phyloP scores from a whole-genome alignment of 139 green algal genomes.

The Ulvella scutata region DNA sequence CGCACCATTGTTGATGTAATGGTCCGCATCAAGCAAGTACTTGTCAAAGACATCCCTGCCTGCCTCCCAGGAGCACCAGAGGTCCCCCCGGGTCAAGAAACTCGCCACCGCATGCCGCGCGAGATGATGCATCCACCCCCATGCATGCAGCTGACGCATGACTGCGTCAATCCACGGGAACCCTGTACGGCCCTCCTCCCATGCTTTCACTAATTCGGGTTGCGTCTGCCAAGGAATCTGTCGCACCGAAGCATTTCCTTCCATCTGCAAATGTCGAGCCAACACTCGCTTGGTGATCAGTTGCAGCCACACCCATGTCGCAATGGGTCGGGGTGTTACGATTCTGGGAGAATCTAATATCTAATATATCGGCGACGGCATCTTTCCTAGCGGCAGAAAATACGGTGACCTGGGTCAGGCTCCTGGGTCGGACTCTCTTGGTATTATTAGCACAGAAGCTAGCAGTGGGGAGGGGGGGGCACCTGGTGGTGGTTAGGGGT shows the following conservation, averaged over 20 bases:
- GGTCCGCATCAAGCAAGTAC: slow-evolving; percentile 76
- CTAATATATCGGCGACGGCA: too few relatives aligned
- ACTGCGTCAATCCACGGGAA: slow-evolving; percentile 82
- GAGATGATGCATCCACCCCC: slow-evolving; percentile 91
- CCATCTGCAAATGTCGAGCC: slow-evolving; percentile 39
- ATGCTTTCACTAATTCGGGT: slow-evolving; percentile 38
- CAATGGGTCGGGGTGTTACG: too few relatives aligned
- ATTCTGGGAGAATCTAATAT: too few relatives aligned
- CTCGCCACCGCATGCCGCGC: slow-evolving; percentile 79
- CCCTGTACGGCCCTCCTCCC: slow-evolving; percentile 44
- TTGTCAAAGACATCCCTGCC: slow-evolving; percentile 82
- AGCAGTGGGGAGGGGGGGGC: too few relatives aligned
- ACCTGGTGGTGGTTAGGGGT: not conserved
- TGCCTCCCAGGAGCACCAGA: slow-evolving; percentile 72
- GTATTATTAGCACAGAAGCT: too few relatives aligned
- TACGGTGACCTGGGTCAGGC: too few relatives aligned
- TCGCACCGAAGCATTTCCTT: slow-evolving; percentile 75
- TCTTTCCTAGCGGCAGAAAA: too few relatives aligned
- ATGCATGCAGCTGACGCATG: slow-evolving; percentile 68
- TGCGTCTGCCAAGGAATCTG: slow-evolving; percentile 64
- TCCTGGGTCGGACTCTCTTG: too few relatives aligned
- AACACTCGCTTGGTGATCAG: too few relatives aligned
- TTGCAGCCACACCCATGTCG: too few relatives aligned
- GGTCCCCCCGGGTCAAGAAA: slow-evolving; percentile 87
- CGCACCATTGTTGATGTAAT: slow-evolving; percentile 24